These are phyloP conservation scores for Onygenales sp. DNA, from an alignment of 2,329 filamentous ascomycete species.

Conservation along the genomic window DNA sequence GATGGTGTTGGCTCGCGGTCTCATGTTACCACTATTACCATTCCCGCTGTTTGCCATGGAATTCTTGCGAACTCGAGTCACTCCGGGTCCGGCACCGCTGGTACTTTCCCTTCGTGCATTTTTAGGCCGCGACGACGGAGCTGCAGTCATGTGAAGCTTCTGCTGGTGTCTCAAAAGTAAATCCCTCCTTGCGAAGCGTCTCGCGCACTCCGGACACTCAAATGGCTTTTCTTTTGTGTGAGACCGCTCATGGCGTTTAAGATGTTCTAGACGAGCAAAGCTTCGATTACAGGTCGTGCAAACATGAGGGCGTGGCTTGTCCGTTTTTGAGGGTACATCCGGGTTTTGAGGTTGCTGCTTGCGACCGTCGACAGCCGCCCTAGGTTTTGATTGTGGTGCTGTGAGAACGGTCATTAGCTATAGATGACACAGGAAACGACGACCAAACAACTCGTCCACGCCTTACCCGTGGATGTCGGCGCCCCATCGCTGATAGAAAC, in stretches of 20 bases:
- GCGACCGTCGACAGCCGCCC: background rate
- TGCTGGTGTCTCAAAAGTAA: constrained; percentile 91
- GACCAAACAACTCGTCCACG: background rate
- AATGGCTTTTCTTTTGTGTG: constrained; percentile 99
- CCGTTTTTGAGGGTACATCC: constrained; percentile 61
- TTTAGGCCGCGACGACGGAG: constrained; percentile 75
- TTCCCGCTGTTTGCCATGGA: constrained; percentile 58
- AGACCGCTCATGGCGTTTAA: constrained; percentile 96
- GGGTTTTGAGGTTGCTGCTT: constrained; percentile 7
- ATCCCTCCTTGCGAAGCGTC: constrained; percentile 92
- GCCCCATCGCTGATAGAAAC: constrained; percentile 33
- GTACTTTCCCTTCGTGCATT: constrained; percentile 79
- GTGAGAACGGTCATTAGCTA: constrained; percentile 4
- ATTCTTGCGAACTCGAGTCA: constrained; percentile 78
- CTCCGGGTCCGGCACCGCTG: constrained; percentile 59
- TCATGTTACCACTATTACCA: constrained; percentile 45
- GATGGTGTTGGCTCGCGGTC: constrained; percentile 90
- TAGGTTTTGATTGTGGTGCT: constrained; percentile 8
- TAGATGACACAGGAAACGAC: constrained; percentile 5
- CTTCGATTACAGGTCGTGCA: constrained; percentile 85
- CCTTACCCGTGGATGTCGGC: constrained; percentile 30
- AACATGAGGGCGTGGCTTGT: constrained; percentile 92
- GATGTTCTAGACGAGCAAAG: constrained; percentile 88
- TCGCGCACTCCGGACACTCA: constrained; percentile 85
- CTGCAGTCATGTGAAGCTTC: constrained; percentile 90